Percentiles rank a stretch among this genome's conserved stretches.
These are phyloP conservation scores for Rhizopogon hawkerae DNA, from an alignment of 1,284 basidiomycete species.

Conservation along the genomic window DNA sequence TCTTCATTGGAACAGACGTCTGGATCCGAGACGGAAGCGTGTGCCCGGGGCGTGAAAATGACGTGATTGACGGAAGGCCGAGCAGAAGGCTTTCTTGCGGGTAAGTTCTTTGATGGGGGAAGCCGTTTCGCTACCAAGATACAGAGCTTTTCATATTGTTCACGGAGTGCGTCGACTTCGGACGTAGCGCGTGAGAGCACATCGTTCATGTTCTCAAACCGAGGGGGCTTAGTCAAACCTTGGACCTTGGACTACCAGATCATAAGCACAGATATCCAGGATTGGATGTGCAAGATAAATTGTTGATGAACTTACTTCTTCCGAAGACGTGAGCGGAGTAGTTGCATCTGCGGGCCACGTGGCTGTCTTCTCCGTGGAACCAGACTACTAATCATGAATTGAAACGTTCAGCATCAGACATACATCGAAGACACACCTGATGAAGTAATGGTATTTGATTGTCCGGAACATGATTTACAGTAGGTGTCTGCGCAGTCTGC, in stretches of 20 bases:
- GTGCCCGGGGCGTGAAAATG: not conserved
- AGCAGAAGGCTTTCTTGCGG: not conserved
- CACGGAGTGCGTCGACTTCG: conserved; percentile 20
- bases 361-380: not conserved
- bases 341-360: not conserved
- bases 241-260: not conserved
- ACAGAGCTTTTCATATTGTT: conserved; percentile 20
- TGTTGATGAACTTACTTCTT: not conserved
- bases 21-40: no score
- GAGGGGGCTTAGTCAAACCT: not conserved
- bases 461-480: no score
- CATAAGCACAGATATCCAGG: not conserved
- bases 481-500: no score
- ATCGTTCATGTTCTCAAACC: conserved; percentile 20
- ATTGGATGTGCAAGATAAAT: not conserved
- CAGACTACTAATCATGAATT: not conserved
- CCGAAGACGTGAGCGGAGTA: not conserved
- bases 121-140: conserved; percentile 6
- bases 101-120: not conserved
- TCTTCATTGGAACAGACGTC: not conserved
- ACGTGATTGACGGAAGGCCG: not conserved
- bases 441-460: not conserved
- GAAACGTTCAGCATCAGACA: no score
- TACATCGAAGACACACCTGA: not conserved
- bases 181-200: conserved; percentile 19